Base-by-base conservation (phyloP, 1,284 basidiomycete species). In the Stygiomarasmius scandens region DNA sequence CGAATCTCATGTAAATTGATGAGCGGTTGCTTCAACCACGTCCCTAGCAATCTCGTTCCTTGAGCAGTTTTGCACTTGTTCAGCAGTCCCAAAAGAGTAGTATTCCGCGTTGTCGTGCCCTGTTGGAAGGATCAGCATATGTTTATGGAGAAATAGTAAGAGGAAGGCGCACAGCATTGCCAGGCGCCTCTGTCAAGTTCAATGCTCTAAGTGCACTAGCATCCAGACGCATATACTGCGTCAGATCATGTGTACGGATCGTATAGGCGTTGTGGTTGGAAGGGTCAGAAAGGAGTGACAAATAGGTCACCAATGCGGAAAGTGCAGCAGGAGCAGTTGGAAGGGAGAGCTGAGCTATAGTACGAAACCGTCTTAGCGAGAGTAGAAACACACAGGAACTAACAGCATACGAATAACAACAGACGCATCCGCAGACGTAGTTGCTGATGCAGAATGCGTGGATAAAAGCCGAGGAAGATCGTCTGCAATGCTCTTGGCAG, bases 21-120 rank as follows among this genome's bases (percentile, higher is more conserved):
- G 25, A 99, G 77, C 1, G 97, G 97, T 73, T 99, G 97, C 72
- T 98, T 98, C 55, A 99, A 78, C 96, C 96, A 99, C 58, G 90
- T 90, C 0, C 87, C 92, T 1, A 99, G 80, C 55, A 98, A 72
- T 54, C 97, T 79, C n/a, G 92, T 89, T 0, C 97, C 97, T 71
- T 99, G 97, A 0, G 92, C 89, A 1, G 97, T 99, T 74, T 96
- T 97, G 80, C 97, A 98, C 64, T 91, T 92, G 71, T 99, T 98
- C 61, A 99, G 72, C 20, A 98, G 76, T 0, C 96, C 95, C 58
- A 94, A 89, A 3, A 99, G 71, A 20, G 93, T 97, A 52, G 92
- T 93, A 64, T 92, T 95, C 67, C 91, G 91, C 54, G 84, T 84
- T 49, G 74, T 72, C 9, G 77, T 73, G 27, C 77, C 80, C 38